phyloP scores from a whole-genome alignment of 2,329 filamentous ascomycete genomes.

The Monilinia vaccinii-corymbosi region DNA sequence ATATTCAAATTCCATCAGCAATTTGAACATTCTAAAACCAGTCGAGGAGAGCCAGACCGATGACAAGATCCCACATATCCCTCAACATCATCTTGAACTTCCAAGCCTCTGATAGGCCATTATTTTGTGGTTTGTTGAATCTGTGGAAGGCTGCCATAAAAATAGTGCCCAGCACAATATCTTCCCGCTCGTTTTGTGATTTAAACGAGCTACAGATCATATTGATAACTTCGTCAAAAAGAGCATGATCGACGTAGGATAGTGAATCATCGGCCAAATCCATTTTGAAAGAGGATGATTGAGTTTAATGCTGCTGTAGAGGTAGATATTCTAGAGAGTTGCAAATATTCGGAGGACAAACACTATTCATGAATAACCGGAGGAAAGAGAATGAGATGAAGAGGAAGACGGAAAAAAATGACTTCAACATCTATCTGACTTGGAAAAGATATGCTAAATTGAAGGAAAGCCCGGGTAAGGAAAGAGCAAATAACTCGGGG shows the following conservation, averaged over 20 bases:
- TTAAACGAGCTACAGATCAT: not conserved
- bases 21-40: not conserved
- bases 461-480: not conserved
- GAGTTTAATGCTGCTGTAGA: not conserved
- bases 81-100: not conserved
- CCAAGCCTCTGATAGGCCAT: not conserved
- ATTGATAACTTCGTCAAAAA: too few species aligned
- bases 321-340: not conserved
- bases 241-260: not conserved
- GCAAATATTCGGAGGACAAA: not conserved
- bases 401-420: not conserved
- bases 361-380: not conserved
- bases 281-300: not conserved
- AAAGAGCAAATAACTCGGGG: not conserved
- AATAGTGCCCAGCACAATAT: not conserved
- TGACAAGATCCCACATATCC: not conserved
- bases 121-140: not conserved
- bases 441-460: not conserved
- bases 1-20: not conserved
- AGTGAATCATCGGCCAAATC: not conserved
- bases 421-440: not conserved
- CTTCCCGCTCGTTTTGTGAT: not conserved
- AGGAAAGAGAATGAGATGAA: rapidly evolving
- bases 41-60: not conserved
- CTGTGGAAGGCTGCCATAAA: not conserved